A percentile compares a stretch with the other conserved stretches of the same genome.
Conservation (phyloP, 2,329 filamentous ascomycete species). For the Monilinia fructigena region DNA sequence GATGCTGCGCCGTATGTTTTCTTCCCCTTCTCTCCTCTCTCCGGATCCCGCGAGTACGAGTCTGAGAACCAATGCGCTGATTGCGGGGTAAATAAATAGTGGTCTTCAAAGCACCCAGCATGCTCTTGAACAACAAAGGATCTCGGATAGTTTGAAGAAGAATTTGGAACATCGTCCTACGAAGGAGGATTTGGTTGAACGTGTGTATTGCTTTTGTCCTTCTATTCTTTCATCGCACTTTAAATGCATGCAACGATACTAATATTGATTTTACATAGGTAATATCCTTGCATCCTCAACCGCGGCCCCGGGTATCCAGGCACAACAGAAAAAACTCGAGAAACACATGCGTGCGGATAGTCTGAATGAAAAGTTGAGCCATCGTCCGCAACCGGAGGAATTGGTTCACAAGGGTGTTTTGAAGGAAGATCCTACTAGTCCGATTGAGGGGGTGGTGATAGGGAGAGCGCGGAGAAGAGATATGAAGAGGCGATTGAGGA, state of each 20-base stretch:
- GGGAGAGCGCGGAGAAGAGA: conserved; percentile 44
- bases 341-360: conserved; percentile 85
- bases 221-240: conserved; percentile 8
- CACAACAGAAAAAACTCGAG: conserved; percentile 79
- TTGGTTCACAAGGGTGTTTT: conserved; percentile 79
- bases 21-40: conserved; percentile 1
- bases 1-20: conserved; percentile 61
- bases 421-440: conserved; percentile 61
- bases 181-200: conserved; percentile 74
- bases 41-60: no score
- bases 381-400: conserved; percentile 72
- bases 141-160: conserved; percentile 63
- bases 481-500: conserved; percentile 63
- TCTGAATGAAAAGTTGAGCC: conserved; percentile 81
- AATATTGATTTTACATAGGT: conserved; percentile 51
- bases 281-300: conserved; percentile 82
- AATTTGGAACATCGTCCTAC: conserved; percentile 62
- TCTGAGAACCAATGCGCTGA: conserved; percentile 25
- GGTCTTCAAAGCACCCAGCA: conserved; percentile 60
- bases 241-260: not conserved
- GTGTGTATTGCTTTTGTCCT: conserved; percentile 48
- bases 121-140: conserved; percentile 64
- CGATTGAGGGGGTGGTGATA: not conserved
- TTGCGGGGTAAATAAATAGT: conserved; percentile 42
- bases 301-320: conserved; percentile 75